phyloP scores from a whole-genome alignment of 2,329 filamentous ascomycete genomes.

The Hypomyces perniciosus region DNA sequence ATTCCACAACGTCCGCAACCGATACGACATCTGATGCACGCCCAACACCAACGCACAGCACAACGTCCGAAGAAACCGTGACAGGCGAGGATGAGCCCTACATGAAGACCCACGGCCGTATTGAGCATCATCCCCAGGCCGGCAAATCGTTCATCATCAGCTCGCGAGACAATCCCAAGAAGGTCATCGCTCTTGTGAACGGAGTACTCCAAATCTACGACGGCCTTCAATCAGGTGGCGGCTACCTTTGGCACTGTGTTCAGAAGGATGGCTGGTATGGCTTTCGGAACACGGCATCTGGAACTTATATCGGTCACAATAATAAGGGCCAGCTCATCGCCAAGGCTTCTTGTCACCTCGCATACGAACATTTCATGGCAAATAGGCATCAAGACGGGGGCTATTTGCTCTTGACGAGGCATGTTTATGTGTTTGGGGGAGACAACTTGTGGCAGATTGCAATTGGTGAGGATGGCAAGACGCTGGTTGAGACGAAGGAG shows the following conservation, averaged over 20 bases:
- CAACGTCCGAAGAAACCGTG: no score
- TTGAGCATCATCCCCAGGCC: neutral
- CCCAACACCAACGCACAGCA: no score
- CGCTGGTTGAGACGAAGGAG: neutral
- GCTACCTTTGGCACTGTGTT: neutral
- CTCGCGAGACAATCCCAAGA: neutral
- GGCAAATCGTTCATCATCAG: neutral
- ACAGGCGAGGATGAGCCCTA: no score
- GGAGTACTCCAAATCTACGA: neutral
- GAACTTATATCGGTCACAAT: neutral
- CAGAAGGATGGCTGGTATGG: neutral
- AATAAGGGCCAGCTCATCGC: neutral
- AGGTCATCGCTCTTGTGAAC: neutral
- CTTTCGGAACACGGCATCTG: neutral
- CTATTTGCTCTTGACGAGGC: neutral
- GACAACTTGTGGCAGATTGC: neutral
- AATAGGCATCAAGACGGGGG: neutral
- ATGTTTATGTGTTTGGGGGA: no score
- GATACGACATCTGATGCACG: no score
- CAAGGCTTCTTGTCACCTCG: neutral
- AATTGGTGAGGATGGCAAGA: neutral
- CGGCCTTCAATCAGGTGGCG: neutral
- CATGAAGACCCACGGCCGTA: no score
- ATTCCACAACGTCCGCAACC: no score
- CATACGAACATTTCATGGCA: neutral